Base-by-base conservation (phyloP, 2,329 filamentous ascomycete genomes). In the Diplocarpon mali region DNA sequence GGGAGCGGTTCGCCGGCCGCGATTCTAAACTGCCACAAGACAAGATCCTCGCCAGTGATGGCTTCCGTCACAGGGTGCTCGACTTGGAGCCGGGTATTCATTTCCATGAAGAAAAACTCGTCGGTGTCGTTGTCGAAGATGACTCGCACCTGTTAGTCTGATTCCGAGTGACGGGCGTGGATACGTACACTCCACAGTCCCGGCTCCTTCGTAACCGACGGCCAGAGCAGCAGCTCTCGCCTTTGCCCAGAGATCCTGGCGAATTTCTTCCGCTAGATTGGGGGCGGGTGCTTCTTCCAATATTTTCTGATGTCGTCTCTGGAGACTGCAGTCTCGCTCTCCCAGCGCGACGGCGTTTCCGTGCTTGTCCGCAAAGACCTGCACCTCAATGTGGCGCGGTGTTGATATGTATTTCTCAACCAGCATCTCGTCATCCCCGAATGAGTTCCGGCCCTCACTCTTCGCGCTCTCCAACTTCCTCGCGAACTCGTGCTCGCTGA, bases 11-110 rank as follows among this genome's bases (percentile, higher is more conserved):
- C 75, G 14, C 81, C 82, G 57, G 82, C 77, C 38, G 90, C 85
- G 35, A 96, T 83, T 57, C 83, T 69, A 59, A 98, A 86, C 66
- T 98, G 92, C 92, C 92, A 98, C 60, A 90, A 82, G 3, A 98
- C 92, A 30, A 98, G 68, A 61, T 86, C 82, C 54, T 83, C 74
- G 1, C 80, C 81, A 5, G 81, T 85, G 7, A 85, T 78, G 73
- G 81, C 83, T 60, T 86, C 82, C 0, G 81, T 96, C 15, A 96
- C 92, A 0, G 92, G 92, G 59, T 98, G 92, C 67, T 98, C 92
- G 40, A 98, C 92, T 65, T 98, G 92, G 15, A 98, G 69, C 41
- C 92, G 75, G 0, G 92, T 95, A 59, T 86, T 83, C 74, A 85
- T 84, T 65, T 85, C 82, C 74, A 85, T 82, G 56, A 85, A 85